Evolutionary conservation across 306 rosid genomes (phyloP).

Genomic region (Heteromeles arbutifolia): DNA sequence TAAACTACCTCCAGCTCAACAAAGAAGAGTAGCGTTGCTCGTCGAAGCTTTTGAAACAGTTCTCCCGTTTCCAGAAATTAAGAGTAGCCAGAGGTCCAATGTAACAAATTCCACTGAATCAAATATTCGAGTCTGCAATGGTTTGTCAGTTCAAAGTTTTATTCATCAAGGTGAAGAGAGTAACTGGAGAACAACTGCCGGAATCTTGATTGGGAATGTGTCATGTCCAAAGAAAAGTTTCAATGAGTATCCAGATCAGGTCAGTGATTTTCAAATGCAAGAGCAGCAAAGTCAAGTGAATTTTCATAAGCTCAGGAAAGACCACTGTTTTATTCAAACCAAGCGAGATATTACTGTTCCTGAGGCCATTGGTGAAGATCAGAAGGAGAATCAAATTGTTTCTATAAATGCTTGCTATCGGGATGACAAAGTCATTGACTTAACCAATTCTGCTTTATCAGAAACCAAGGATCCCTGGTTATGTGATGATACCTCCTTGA

Average conservation of each 20-base stretch:
- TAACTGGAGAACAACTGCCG: conserved; percentile 8
- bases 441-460: conserved; percentile 10
- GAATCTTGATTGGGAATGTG: conserved; percentile 21
- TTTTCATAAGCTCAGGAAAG: conserved; percentile 10
- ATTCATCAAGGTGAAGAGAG: conserved; percentile 20
- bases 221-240: conserved; percentile 12
- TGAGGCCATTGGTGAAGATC: conserved; percentile 21
- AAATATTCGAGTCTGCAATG: conserved; percentile 27
- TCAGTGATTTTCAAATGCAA: conserved; percentile 7
- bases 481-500: conserved; percentile 13
- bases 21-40: conserved; percentile 60
- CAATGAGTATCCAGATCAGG: conserved; percentile 16
- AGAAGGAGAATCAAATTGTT: conserved; percentile 16
- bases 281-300: conserved; percentile 19
- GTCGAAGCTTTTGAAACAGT: conserved; percentile 78
- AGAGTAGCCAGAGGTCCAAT: conserved; percentile 20
- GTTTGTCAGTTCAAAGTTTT: conserved; percentile 14
- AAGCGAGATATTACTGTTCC: conserved; percentile 3
- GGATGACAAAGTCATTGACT: conserved; percentile 15
- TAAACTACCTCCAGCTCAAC: conserved; percentile 71
- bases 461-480: conserved; percentile 25
- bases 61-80: conserved; percentile 48
- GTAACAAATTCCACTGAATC: conserved; percentile 20
- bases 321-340: conserved; percentile 2
- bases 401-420: conserved; percentile 12